These are phyloP conservation scores for Spergularia marina DNA, from an alignment of 148 eudicot species.

Conservation along the genomic window DNA sequence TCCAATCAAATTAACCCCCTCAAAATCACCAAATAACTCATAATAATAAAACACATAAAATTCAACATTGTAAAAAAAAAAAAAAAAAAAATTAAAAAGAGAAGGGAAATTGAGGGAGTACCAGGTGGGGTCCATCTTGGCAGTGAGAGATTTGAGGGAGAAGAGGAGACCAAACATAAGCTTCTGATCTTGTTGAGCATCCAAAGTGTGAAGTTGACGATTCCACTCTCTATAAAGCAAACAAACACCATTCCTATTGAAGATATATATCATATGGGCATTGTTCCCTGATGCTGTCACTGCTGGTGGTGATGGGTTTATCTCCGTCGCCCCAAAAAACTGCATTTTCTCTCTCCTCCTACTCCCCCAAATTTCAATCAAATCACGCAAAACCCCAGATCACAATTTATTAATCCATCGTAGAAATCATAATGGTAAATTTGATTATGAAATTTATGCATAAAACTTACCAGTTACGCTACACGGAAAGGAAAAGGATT, in stretches of 20 bases:
- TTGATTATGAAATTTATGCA: too few species aligned
- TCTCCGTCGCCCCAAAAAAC: conserved; percentile 82
- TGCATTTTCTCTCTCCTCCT: conserved; percentile 40
- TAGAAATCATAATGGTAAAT: too few species aligned
- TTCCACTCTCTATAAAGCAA: conserved; percentile 87
- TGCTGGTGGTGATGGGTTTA: conserved; percentile 88
- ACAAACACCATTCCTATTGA: conserved; percentile 82
- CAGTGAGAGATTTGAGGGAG: conserved; percentile 84
- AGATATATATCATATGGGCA: conserved; percentile 81
- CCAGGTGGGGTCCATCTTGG: conserved; percentile 94
- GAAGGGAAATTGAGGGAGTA: conserved; percentile 3
- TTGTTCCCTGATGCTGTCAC: conserved; percentile 81
- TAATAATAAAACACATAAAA: background rate
- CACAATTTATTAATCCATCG: too few species aligned
- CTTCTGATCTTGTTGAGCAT: conserved; percentile 79
- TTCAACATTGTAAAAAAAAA: background rate
- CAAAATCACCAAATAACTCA: background rate
- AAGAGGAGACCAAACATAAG: conserved; percentile 95
- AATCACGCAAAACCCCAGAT: too few species aligned
- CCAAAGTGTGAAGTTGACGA: conserved; percentile 69
- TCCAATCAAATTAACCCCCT: background rate
- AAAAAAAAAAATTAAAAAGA: background rate
- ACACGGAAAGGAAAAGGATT: too few species aligned
- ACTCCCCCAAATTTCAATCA: too few species aligned
- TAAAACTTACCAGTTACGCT: too few species aligned